A percentile compares a stretch with the other conserved stretches of the same genome.
Conservation (phyloP, 139 green algal genomes). For the Volvox reticuliferus region DNA sequence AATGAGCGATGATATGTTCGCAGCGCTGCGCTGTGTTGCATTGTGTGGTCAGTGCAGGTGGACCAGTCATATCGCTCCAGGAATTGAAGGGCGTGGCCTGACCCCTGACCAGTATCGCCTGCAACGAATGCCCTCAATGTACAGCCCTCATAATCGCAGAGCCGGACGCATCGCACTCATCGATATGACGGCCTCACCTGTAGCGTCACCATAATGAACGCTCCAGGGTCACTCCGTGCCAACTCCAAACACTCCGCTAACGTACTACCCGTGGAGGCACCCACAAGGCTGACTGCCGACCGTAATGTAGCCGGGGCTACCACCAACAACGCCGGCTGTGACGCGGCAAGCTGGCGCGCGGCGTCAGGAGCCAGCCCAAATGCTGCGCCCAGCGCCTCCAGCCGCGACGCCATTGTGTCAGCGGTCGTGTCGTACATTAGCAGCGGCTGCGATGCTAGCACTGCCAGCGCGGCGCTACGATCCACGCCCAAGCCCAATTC, state of each 20-base stretch:
- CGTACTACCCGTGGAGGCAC: background rate
- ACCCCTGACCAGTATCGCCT: too few species aligned
- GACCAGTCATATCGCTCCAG: too few species aligned
- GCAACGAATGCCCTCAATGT: too few species aligned
- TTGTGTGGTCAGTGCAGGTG: too few species aligned
- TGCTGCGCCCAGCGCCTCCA: slow-evolving; percentile 41
- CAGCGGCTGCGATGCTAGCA: slow-evolving; percentile 54
- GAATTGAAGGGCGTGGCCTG: too few species aligned
- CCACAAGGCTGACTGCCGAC: background rate
- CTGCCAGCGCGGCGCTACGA: slow-evolving; percentile 41
- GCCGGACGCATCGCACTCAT: too few species aligned
- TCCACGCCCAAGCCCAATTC: background rate
- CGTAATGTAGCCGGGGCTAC: slow-evolving; percentile 48
- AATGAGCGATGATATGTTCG: too few species aligned
- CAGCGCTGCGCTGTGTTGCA: too few species aligned
- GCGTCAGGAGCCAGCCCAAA: slow-evolving; percentile 22
- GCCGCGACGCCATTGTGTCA: slow-evolving; percentile 16
- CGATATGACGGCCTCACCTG: background rate
- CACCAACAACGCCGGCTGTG: slow-evolving; percentile 51
- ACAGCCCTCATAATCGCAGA: too few species aligned
- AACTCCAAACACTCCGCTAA: slow-evolving; percentile 4
- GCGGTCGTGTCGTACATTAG: slow-evolving; percentile 61
- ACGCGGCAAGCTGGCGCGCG: background rate
- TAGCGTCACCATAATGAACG: slow-evolving; percentile 14
- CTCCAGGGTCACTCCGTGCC: slow-evolving; percentile 17